Percentiles rank a stretch among this genome's conserved stretches.
Evolutionary conservation across 108 stramenopile genomes (phyloP).

Genomic region (Nitzschia inconspicua): DNA sequence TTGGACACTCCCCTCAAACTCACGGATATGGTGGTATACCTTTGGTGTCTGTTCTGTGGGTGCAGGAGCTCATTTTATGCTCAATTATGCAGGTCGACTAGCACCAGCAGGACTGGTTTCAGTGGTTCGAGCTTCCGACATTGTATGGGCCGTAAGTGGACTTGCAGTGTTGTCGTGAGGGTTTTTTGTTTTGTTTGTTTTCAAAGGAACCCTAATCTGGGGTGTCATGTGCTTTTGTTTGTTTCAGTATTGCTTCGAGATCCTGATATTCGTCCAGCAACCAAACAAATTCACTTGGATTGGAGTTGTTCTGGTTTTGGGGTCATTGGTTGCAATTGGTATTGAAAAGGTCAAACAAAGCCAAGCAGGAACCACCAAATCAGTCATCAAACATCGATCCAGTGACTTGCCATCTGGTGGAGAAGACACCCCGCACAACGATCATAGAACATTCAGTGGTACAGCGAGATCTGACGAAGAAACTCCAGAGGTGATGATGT

Average conservation of each 20-base stretch:
- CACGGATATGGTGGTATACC: slow-evolving; percentile 20
- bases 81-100: slow-evolving; percentile 39
- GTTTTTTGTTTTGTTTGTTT: slow-evolving; percentile 2
- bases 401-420: no score
- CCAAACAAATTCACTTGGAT: slow-evolving; percentile 10
- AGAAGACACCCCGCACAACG: no score
- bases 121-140: slow-evolving; percentile 29
- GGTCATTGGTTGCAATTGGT: slow-evolving; percentile 24
- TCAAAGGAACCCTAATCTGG: no score
- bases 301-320: slow-evolving; percentile 22
- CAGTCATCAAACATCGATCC: no score
- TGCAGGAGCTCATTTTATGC: slow-evolving; percentile 25
- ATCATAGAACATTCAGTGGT: no score
- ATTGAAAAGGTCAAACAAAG: slow-evolving; percentile 17
- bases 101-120: slow-evolving; percentile 35
- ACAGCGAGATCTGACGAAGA: no score
- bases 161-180: not conserved
- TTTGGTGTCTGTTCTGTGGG: slow-evolving; percentile 27
- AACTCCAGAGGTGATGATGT: no score
- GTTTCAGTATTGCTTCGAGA: slow-evolving; percentile 26
- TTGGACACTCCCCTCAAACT: slow-evolving; percentile 28
- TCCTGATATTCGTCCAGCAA: slow-evolving; percentile 23
- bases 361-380: no score
- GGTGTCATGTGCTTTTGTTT: no score
- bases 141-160: slow-evolving; percentile 39